Evolutionary conservation across 345 rosid species (phyloP), one percentile per base, ranked within the genome.

Genomic region (Bruguiera sexangula): DNA sequence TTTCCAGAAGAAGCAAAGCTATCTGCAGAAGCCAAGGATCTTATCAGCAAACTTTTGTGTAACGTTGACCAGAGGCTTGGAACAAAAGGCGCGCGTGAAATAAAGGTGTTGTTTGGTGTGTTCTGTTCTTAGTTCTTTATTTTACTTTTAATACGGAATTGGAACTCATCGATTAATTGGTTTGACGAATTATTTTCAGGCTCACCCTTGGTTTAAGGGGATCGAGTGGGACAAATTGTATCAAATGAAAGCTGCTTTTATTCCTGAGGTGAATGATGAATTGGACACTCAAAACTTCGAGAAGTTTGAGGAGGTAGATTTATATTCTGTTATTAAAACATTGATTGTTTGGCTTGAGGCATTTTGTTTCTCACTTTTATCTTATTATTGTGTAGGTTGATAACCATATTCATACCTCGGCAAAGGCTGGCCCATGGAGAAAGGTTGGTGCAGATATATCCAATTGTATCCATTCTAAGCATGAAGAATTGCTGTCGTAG

Each of bases 211-310:
- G 88, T 84, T 87, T 69, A 81, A 74, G 68, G 85, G 84, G 52
- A 78, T 76, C 31, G 89, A 85, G n/a, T 87, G 92, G 89, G 89
- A 76, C 51, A 81, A 77, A 46, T 59, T 87, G 27, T 87, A 85
- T 57, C 86, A 84, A 69, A 83, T 83, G 60, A 72, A 84, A 74
- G 92, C 92, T 70, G 86, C 89, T 8, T 85, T 82, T 79, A 79
- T 77, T 67, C 92, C 92, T 57, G 77, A 87, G 78, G 89, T 87
- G 74, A 83, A 81, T 65, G 79, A 78, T 80, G 89, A 81, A 60
- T 77, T 87, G 57, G 92, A 87, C 61, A 85, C 89, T 32, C 91
- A 83, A 63, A 87, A 87, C 81, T 87, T 87, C 62, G 89, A 87
- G 71, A 87, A 85, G 74, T 87, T 87, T 83, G 92, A 87, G 7